These are phyloP conservation scores for Retiboletus flavoniger DNA, from an alignment of 1,284 basidiomycete genomes.

Conservation along the genomic window DNA sequence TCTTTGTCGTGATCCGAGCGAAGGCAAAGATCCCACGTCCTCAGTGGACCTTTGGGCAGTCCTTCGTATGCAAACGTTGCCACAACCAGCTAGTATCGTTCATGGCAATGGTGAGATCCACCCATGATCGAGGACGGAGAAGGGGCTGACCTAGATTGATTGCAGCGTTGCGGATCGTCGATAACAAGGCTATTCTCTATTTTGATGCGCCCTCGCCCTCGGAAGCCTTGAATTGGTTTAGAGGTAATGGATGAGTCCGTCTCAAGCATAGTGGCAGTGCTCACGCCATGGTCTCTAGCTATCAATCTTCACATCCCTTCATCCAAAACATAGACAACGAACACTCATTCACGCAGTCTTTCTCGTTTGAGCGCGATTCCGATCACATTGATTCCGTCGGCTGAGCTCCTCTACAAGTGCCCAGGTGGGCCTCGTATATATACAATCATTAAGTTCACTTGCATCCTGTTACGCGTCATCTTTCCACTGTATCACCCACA, in stretches of 20 bases:
- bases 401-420: slow-evolving; percentile 17
- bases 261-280: background rate
- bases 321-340: slow-evolving; percentile 43
- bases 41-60: slow-evolving; percentile 90
- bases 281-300: slow-evolving; percentile 37
- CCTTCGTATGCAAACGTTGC: slow-evolving; percentile 85
- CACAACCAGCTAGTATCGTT: slow-evolving; percentile 87
- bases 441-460: slow-evolving; percentile 38
- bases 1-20: slow-evolving; percentile 78
- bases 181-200: slow-evolving; percentile 90
- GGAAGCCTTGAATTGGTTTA: slow-evolving; percentile 86
- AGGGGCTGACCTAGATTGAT: slow-evolving; percentile 4
- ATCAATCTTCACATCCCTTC: slow-evolving; percentile 65
- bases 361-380: slow-evolving; percentile 8
- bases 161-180: slow-evolving; percentile 75
- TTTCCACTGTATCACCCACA: slow-evolving; percentile 37
- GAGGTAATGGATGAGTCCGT: slow-evolving; percentile 49
- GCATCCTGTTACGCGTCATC: slow-evolving; percentile 33
- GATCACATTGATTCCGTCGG: slow-evolving; percentile 4
- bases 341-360: slow-evolving; percentile 10
- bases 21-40: slow-evolving; percentile 69
- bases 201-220: slow-evolving; percentile 82
- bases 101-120: slow-evolving; percentile 71
- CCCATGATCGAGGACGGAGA: slow-evolving; percentile 9
- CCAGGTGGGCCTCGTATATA: slow-evolving; percentile 34